These are phyloP conservation scores for Schoenoplectus tabernaemontani DNA, from an alignment of 202 grass and related monocot genomes.

Conservation along the genomic window DNA sequence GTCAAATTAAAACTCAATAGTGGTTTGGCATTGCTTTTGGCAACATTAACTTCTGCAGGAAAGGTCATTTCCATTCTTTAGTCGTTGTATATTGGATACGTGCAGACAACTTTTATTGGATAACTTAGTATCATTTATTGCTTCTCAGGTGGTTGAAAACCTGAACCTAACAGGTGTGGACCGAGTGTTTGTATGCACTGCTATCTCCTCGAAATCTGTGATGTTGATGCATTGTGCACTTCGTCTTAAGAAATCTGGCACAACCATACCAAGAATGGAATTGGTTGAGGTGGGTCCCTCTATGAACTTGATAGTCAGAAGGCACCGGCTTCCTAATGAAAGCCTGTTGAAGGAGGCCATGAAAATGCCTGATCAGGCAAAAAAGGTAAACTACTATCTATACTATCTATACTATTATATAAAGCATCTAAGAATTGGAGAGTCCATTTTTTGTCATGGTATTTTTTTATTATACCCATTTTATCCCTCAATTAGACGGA, in stretches of 20 bases:
- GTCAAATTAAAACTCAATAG: not conserved
- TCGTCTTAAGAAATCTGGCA: constrained; percentile 72
- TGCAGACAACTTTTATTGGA: not conserved
- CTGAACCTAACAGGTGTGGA: constrained; percentile 74
- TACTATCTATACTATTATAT: too few species aligned
- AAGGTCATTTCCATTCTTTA: not conserved
- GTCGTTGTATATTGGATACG: not conserved
- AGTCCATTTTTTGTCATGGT: too few species aligned
- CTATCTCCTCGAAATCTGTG: constrained; percentile 62
- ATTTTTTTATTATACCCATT: too few species aligned
- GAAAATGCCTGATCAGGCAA: constrained; percentile 50
- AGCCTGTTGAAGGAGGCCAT: constrained; percentile 73
- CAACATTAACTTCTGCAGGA: not conserved
- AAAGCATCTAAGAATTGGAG: too few species aligned
- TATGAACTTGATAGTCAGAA: constrained; percentile 66
- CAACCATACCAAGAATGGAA: constrained; percentile 80
- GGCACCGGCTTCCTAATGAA: constrained; percentile 53
- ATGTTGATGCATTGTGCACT: constrained; percentile 79
- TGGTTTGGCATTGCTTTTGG: not conserved
- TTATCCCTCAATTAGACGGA: too few species aligned
- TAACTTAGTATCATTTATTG: not conserved
- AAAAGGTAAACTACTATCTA: constrained; percentile 45
- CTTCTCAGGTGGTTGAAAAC: constrained; percentile 67
- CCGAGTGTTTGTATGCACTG: constrained; percentile 68
- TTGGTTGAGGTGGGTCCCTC: constrained; percentile 94